Conservation (phyloP, 805 yeast species). For the Candida stauntonica region DNA sequence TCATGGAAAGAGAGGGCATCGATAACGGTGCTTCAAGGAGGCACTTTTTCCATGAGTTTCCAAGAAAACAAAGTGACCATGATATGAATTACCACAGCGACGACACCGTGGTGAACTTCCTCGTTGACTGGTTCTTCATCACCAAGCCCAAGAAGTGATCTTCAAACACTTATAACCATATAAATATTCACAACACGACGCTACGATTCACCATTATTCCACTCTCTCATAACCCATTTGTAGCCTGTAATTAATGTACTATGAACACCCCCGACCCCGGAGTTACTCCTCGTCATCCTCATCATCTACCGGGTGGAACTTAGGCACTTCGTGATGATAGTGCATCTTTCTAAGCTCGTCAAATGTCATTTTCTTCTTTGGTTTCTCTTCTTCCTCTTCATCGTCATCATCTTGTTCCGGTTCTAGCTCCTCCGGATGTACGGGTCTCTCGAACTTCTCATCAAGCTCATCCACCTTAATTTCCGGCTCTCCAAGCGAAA, state of each 20-base stretch:
- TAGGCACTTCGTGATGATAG: slow-evolving; percentile 19
- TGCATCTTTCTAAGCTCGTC: slow-evolving; percentile 25
- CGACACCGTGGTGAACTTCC: slow-evolving; percentile 25
- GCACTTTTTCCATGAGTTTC: slow-evolving; percentile 27
- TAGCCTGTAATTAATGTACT: too few relatives aligned
- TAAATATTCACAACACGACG: not conserved
- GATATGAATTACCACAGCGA: slow-evolving; percentile 28
- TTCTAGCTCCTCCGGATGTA: slow-evolving; percentile 22
- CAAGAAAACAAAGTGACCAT: slow-evolving; percentile 25
- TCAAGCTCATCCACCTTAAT: slow-evolving; percentile 31
- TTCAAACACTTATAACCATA: not conserved
- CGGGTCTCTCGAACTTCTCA: slow-evolving; percentile 7
- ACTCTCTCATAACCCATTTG: too few relatives aligned
- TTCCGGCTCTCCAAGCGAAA: slow-evolving; percentile 57
- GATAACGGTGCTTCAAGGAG: slow-evolving; percentile 16
- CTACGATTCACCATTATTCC: slow-evolving; percentile 5
- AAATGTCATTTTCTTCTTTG: slow-evolving; percentile 45
- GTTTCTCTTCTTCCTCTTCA: slow-evolving; percentile 15
- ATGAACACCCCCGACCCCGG: too few relatives aligned
- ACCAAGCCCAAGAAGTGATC: slow-evolving; percentile 12
- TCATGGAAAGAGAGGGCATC: slow-evolving; percentile 13
- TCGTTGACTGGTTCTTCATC: slow-evolving; percentile 24
- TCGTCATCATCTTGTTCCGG: slow-evolving; percentile 18
- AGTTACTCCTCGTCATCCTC: too few relatives aligned
- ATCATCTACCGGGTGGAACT: slow-evolving; percentile 8